Base-by-base conservation (phyloP, 495 filamentous ascomycete genomes). In the Hypoxylon subgilvum region DNA sequence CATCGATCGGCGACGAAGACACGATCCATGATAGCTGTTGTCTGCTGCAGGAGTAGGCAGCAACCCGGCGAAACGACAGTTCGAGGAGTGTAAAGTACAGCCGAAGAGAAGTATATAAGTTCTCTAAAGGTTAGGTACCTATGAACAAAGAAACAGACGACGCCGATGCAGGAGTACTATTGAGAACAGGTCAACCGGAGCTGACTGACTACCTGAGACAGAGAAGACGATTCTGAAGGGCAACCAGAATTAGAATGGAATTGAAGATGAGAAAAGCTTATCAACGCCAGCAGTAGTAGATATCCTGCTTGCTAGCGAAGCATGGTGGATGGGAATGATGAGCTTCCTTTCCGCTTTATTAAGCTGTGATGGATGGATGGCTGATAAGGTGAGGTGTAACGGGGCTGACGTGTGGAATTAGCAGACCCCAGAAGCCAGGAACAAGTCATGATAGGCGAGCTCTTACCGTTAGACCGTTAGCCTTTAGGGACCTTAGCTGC, bases 1-100 rank as follows among this genome's bases (percentile, higher is more conserved):
- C 81, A 84, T 23, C 76, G 74, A 52, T 74, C 69, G 41, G 66
- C 68, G 16, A 55, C 43, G 30, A 67, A 52, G 10, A 72, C 58
- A 32, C 53, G 32, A 41, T 79, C 71, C 73, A 80, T 77, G 27
- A 50, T 48, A 13, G 17, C n/a, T 31, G 43, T 17, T 17, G 8
- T 42, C 57, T 39, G 27, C 27, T 21, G 14, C 27, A 17, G 13
- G 12, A 6, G 31, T 35, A n/a, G 14, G 18, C 6, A 19, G 13
- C 12, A 38, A 4, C 6, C 18, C 8, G 34, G 7, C 13, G 13
- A 17, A n/a, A 9, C 13, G 4, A 19, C 23, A 31, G 23, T 14
- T 14, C 23, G n/a, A n/a, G 13, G 17, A 13, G 31, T 31, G 12
- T 38, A 8, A 40, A 35, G 23, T 55, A 25, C 7, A 52, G 19